phyloP scores from a whole-genome alignment of 2,329 filamentous ascomycete species.

The Gliomastix tumulicola region DNA sequence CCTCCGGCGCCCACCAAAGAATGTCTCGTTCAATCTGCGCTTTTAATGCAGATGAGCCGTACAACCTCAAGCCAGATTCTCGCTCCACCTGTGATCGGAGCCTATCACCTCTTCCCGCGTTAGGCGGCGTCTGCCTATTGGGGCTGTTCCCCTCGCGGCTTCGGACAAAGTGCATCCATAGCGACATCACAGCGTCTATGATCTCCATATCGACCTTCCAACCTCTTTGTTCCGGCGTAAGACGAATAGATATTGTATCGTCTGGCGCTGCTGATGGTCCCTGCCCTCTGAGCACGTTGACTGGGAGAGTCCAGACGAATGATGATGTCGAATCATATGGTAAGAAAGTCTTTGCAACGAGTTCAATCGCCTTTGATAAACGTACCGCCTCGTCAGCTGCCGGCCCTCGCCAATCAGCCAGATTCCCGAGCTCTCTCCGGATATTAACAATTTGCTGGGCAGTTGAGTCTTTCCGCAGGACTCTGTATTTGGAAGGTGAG shows the following conservation, averaged over 20 bases:
- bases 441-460: conserved; percentile 8
- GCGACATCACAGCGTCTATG: not conserved
- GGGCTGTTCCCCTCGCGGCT: not conserved
- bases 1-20: not conserved
- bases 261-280: too few relatives aligned
- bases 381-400: conserved; percentile 6
- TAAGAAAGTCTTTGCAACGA: conserved; percentile 9
- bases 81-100: not conserved
- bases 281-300: too few relatives aligned
- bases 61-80: not conserved
- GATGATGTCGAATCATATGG: too few relatives aligned
- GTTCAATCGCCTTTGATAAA: conserved; percentile 12
- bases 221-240: too few relatives aligned
- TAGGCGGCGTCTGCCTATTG: not conserved
- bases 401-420: conserved; percentile 12
- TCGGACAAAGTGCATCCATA: not conserved
- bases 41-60: too few relatives aligned
- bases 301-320: too few relatives aligned
- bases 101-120: not conserved
- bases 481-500: too few relatives aligned
- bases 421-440: conserved; percentile 10
- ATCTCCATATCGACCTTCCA: not conserved
- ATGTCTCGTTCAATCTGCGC: not conserved
- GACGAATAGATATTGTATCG: too few relatives aligned
- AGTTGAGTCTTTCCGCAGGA: not conserved